A percentile compares a stretch with the other conserved stretches of the same genome.
Conservation (phyloP, 2,329 filamentous ascomycete species). For the Cladosporium sp. region DNA sequence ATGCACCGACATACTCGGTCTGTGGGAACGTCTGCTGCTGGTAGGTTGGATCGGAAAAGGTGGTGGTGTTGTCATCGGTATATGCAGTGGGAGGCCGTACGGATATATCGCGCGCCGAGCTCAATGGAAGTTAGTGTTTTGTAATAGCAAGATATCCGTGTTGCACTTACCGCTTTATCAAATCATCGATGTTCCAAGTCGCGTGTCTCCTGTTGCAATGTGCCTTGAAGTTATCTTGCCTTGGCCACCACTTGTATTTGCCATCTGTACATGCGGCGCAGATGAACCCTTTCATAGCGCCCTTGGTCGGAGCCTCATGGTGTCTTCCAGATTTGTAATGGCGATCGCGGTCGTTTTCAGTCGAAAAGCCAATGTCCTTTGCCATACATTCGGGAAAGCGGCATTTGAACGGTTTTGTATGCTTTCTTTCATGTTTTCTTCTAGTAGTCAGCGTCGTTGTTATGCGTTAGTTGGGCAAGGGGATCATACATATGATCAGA, state of each 20-base stretch:
- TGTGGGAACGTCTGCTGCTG: conserved; percentile 16
- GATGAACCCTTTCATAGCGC: conserved; percentile 40
- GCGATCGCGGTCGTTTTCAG: conserved; percentile 73
- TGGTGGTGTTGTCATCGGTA: conserved; percentile 4
- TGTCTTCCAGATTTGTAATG: conserved; percentile 71
- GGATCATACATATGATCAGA: conserved; percentile 15
- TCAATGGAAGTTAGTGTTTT: not conserved
- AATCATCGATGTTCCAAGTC: conserved; percentile 38
- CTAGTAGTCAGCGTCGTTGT: conserved; percentile 9
- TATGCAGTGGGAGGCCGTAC: conserved; percentile 3
- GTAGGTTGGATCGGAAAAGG: conserved; percentile 1
- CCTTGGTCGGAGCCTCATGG: conserved; percentile 41
- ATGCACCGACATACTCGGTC: not conserved
- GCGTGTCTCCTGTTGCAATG: conserved; percentile 69
- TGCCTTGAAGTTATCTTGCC: conserved; percentile 80
- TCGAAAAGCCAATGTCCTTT: conserved; percentile 64
- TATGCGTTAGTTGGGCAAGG: not conserved
- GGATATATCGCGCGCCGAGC: conserved; percentile 8
- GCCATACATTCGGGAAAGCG: conserved; percentile 53
- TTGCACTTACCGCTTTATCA: conserved; percentile 47
- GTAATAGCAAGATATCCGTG: not conserved
- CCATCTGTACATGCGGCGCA: conserved; percentile 58
- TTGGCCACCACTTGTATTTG: conserved; percentile 69
- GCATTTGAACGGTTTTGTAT: conserved; percentile 66
- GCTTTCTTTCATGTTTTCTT: conserved; percentile 72